These are phyloP conservation scores for Lachnellula occidentalis DNA, from an alignment of 2,329 filamentous ascomycete genomes.

Conservation along the genomic window DNA sequence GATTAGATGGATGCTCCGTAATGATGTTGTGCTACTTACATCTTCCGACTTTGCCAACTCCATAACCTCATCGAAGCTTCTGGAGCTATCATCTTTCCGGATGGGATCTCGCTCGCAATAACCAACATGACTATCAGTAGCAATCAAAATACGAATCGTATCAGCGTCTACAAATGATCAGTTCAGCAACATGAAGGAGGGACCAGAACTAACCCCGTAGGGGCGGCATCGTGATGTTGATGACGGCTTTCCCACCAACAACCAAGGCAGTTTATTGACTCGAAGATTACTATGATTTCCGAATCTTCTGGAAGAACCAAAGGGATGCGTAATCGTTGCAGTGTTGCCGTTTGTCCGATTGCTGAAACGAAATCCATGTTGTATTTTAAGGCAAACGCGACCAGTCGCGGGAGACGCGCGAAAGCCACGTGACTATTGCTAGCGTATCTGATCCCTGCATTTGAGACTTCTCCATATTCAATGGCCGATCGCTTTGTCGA, in stretches of 20 bases:
- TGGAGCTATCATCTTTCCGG: constrained; percentile 96
- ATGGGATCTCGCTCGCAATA: constrained; percentile 90
- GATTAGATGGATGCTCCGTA: constrained; percentile 2
- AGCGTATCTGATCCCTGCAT: neutral
- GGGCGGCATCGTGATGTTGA: constrained; percentile 23
- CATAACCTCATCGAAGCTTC: constrained; percentile 93
- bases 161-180: constrained; percentile 45
- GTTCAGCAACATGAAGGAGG: neutral
- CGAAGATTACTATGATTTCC: no score
- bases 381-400: neutral
- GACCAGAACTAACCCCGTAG: constrained; percentile 13
- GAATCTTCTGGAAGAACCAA: no score
- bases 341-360: neutral
- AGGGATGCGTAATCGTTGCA: neutral
- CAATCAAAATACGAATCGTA: constrained; percentile 88
- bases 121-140: constrained; percentile 97
- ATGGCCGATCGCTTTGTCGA: neutral
- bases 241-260: neutral
- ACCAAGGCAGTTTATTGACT: no score
- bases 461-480: neutral
- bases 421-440: neutral
- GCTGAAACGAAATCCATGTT: neutral
- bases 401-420: neutral
- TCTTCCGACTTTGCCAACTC: constrained; percentile 78
- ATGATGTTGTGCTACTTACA: constrained; percentile 37